A percentile compares a stretch with the other conserved stretches of the same genome.
These are phyloP conservation scores for Fragaria iinumae DNA, from an alignment of 306 rosid genomes.

Conservation along the genomic window DNA sequence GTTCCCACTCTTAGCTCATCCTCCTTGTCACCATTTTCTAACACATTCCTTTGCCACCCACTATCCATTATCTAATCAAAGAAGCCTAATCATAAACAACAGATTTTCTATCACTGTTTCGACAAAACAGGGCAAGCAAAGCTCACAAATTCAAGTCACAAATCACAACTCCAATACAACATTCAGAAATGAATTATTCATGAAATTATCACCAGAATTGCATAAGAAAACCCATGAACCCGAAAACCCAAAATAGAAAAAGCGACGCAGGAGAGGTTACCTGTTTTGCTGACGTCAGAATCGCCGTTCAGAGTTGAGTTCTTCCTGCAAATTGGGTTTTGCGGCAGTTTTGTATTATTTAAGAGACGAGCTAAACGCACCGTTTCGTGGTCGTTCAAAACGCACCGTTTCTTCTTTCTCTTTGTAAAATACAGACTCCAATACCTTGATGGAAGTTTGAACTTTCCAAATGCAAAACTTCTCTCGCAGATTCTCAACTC, in stretches of 20 bases:
- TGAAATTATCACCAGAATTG: neutral
- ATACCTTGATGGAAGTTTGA: neutral
- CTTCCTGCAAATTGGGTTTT: neutral
- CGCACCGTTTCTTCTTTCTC: neutral
- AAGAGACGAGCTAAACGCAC: neutral
- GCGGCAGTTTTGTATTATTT: neutral
- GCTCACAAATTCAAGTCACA: neutral
- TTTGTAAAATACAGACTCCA: neutral
- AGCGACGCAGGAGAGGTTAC: neutral
- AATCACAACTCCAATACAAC: neutral
- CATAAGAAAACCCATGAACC: neutral
- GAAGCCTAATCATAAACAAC: constrained; percentile 1
- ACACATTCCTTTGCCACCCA: neutral
- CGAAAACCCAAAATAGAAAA: neutral
- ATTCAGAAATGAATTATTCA: neutral
- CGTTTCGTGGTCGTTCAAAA: neutral
- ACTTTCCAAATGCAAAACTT: constrained; percentile 26
- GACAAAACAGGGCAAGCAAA: neutral
- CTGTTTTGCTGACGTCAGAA: neutral
- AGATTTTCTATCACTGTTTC: neutral
- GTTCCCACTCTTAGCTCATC: constrained; percentile 1
- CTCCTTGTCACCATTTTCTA: neutral
- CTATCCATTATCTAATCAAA: constrained; percentile 2
- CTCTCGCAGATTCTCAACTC: constrained; percentile 30
- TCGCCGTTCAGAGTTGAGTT: neutral